These are phyloP conservation scores for Claviceps humidiphila DNA, from an alignment of 2,329 filamentous ascomycete genomes.

Conservation along the genomic window DNA sequence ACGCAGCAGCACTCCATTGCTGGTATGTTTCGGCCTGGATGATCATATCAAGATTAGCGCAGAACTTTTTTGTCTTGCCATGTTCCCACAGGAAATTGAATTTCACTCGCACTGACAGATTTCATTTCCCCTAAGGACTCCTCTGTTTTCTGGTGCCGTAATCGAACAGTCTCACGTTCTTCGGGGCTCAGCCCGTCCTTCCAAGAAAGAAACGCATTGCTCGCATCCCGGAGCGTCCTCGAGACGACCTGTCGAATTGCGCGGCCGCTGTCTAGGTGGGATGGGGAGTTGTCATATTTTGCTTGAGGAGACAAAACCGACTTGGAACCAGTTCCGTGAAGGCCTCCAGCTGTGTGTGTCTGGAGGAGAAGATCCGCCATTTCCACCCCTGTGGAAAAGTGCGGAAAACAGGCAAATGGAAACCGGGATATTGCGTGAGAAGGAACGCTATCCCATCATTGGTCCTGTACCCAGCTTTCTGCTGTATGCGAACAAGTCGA, in stretches of 20 bases:
- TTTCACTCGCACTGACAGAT: slow-evolving; percentile 34
- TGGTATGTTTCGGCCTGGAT: slow-evolving; percentile 50
- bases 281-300: not conserved
- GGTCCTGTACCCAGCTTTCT: not conserved
- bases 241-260: slow-evolving; percentile 2
- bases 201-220: slow-evolving; percentile 30
- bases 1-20: slow-evolving; percentile 65
- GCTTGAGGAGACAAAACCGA: not conserved
- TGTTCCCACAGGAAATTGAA: not conserved
- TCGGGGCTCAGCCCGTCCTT: slow-evolving; percentile 39
- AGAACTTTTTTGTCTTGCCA: not conserved
- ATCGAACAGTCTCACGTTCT: slow-evolving; percentile 32
- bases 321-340: not conserved
- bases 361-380: slow-evolving; percentile 5
- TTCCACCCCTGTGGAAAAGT: not conserved
- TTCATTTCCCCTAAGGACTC: slow-evolving; percentile 51
- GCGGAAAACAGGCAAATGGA: not conserved
- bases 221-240: slow-evolving; percentile 15
- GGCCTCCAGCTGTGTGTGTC: slow-evolving; percentile 1
- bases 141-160: slow-evolving; percentile 45
- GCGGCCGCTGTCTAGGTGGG: not conserved
- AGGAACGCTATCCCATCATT: not conserved
- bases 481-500: not conserved
- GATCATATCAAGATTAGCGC: slow-evolving; percentile 1
- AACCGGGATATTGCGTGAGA: not conserved